Conservation (phyloP, 2,329 filamentous ascomycete genomes). For the Apiospora aurea region DNA sequence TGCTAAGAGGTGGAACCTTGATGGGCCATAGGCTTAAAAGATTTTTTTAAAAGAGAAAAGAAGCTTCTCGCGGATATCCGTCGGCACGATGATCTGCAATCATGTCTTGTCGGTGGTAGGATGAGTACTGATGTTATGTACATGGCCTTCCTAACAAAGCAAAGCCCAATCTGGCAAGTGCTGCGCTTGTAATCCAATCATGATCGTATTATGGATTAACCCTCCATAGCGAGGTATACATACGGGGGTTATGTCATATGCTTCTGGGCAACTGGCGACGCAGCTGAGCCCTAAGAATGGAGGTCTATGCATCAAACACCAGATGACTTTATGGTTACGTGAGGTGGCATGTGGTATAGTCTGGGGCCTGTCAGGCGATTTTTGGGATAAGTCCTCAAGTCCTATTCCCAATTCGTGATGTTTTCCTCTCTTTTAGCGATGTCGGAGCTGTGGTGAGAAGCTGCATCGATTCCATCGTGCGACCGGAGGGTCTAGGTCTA, state of each 20-base stretch:
- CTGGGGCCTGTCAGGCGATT: not conserved
- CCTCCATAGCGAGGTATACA: not conserved
- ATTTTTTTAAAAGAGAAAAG: slow-evolving; percentile 5
- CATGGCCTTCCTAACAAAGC: not conserved
- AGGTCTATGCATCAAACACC: slow-evolving; percentile 5
- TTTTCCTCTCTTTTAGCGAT: slow-evolving; percentile 2
- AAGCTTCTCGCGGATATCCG: slow-evolving; percentile 8
- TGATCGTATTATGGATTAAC: not conserved
- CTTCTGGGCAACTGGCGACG: slow-evolving; percentile 13
- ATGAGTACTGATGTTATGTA: not conserved
- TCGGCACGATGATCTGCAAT: not conserved
- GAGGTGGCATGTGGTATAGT: not conserved
- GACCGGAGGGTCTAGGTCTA: slow-evolving; percentile 1
- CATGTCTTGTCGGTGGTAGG: not conserved
- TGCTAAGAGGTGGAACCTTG: not conserved
- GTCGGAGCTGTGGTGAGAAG: not conserved
- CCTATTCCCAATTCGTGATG: no score
- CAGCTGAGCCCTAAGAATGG: slow-evolving; percentile 14
- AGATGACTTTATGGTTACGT: not conserved
- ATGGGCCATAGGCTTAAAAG: slow-evolving; percentile 15
- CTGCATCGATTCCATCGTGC: not conserved
- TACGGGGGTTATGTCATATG: not conserved
- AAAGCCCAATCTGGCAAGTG: slow-evolving; percentile 9
- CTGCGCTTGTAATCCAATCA: slow-evolving; percentile 16
- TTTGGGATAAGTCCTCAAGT: not conserved